Percentiles rank a stretch among this genome's conserved stretches.
Conservation (phyloP, 1,139 yeast species). For the Sugiyamaella xylanicola region DNA sequence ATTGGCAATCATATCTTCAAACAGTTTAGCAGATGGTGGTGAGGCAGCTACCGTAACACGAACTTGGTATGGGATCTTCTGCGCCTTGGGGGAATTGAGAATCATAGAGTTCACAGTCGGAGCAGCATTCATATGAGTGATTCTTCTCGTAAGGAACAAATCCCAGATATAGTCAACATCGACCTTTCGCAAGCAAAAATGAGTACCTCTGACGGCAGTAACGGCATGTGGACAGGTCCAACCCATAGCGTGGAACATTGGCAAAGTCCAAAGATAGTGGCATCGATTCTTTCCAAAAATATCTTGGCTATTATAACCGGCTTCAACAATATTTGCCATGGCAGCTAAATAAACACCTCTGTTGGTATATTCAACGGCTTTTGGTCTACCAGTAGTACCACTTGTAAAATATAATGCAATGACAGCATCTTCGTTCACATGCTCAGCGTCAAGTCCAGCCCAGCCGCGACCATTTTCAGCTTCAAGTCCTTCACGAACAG, state of each 20-base stretch:
- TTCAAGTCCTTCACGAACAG: constrained; percentile 34
- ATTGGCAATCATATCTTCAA: constrained; percentile 41
- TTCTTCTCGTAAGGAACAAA: constrained; percentile 36
- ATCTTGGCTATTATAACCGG: constrained; percentile 40
- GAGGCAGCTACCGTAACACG: constrained; percentile 46
- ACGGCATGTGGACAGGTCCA: constrained; percentile 47
- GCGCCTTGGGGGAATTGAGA: constrained; percentile 41
- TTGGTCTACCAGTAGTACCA: constrained; percentile 78
- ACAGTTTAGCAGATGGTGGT: constrained; percentile 44
- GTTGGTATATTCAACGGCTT: constrained; percentile 70
- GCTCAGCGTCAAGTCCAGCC: constrained; percentile 36
- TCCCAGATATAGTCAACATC: constrained; percentile 44
- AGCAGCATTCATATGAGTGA: constrained; percentile 46
- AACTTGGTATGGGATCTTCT: constrained; percentile 36
- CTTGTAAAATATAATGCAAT: constrained; percentile 57
- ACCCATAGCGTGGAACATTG: constrained; percentile 47
- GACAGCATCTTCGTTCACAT: constrained; percentile 39
- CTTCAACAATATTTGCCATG: constrained; percentile 41
- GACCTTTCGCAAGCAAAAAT: constrained; percentile 43
- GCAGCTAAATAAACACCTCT: constrained; percentile 44
- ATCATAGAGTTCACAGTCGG: constrained; percentile 46
- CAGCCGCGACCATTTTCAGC: constrained; percentile 29
- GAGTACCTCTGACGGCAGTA: constrained; percentile 45
- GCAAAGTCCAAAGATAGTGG: constrained; percentile 45
- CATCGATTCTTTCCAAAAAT: constrained; percentile 39